phyloP scores from a whole-genome alignment of 257 asterid species.

The Forsythia suspensa region DNA sequence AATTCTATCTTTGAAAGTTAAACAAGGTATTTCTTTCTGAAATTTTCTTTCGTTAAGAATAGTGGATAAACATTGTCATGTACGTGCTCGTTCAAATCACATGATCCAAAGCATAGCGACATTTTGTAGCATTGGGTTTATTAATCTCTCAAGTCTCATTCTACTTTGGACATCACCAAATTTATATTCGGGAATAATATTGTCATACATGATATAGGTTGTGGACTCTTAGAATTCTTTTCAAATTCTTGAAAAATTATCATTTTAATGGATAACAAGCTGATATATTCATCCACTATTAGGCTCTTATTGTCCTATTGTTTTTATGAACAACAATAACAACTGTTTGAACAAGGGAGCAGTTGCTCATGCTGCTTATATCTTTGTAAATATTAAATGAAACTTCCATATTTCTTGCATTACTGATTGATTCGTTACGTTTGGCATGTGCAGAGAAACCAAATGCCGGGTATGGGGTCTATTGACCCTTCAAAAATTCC shows the following conservation, averaged over 20 bases:
- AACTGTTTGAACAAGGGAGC: neutral
- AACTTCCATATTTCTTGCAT: neutral
- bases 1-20: neutral
- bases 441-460: conserved; percentile 38
- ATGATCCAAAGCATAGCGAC: neutral
- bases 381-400: neutral
- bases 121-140: neutral
- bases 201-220: conserved; percentile 8
- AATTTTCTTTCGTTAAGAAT: neutral
- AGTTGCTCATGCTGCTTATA: conserved; percentile 21
- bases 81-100: neutral
- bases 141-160: neutral
- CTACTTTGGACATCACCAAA: neutral
- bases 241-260: conserved; percentile 7
- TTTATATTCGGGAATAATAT: neutral
- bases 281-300: neutral
- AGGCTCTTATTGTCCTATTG: neutral
- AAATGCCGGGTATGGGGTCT: conserved; percentile 18
- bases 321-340: conserved; percentile 13
- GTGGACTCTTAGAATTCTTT: neutral
- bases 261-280: neutral
- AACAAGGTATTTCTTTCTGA: neutral
- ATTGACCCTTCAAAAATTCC: conserved; percentile 49
- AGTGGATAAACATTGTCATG: neutral
- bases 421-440: conserved; percentile 19